Evolutionary conservation across 2,329 filamentous ascomycete species (phyloP).

Genomic region (Fusarium algeriense): DNA sequence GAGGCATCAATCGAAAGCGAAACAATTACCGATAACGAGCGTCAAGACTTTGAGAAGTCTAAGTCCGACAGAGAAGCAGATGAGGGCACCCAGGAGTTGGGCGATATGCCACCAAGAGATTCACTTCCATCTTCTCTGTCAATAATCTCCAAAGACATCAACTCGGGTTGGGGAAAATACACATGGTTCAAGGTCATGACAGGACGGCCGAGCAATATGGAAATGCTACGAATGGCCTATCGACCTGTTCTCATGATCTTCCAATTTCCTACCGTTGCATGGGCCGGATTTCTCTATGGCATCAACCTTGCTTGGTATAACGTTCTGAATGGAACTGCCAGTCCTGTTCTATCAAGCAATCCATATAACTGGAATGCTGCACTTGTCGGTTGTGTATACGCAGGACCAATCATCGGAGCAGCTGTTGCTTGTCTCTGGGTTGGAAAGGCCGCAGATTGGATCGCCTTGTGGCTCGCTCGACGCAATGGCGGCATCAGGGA

Average conservation of each 20-base stretch:
- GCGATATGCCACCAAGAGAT: background rate
- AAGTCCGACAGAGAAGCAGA: background rate
- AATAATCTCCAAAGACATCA: background rate
- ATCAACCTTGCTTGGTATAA: conserved; percentile 16
- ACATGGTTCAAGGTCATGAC: conserved; percentile 3
- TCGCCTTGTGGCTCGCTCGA: background rate
- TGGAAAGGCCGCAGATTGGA: conserved; percentile 1
- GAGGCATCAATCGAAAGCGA: background rate
- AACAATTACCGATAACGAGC: background rate
- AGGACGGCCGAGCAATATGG: background rate
- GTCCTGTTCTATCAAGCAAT: background rate
- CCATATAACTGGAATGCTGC: conserved; percentile 6
- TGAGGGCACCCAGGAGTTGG: background rate
- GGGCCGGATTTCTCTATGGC: conserved; percentile 2
- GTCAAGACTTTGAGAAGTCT: background rate
- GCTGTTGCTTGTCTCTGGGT: conserved; percentile 1
- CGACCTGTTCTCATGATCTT: conserved; percentile 7
- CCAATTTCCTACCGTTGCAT: background rate
- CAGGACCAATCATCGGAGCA: background rate
- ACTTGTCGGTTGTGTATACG: background rate
- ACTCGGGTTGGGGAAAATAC: background rate
- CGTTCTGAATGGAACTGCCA: background rate
- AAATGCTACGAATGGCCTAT: conserved; percentile 9
- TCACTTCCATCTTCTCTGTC: background rate
- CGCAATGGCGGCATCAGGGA: background rate